Evolutionary conservation across 1,139 yeast genomes (phyloP).

Genomic region (Candida neerlandica): DNA sequence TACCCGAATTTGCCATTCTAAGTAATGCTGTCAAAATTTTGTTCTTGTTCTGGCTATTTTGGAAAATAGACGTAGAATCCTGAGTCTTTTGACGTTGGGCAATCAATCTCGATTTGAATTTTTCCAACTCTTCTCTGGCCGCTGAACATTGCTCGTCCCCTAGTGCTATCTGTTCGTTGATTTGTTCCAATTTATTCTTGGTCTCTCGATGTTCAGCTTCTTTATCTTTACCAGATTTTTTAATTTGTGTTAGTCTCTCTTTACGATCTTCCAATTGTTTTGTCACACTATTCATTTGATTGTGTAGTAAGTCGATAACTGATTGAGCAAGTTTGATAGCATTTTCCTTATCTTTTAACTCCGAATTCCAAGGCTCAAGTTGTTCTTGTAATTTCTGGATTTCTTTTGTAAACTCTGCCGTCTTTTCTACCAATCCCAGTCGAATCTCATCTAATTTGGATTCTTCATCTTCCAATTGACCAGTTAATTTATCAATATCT

Average conservation of each 20-base stretch:
- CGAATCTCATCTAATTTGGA: conserved; percentile 62
- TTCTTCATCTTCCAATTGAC: conserved; percentile 55
- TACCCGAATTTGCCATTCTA: conserved; percentile 75
- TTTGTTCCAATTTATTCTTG: conserved; percentile 49
- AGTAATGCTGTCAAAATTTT: conserved; percentile 71
- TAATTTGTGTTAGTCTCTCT: conserved; percentile 48
- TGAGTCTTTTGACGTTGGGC: conserved; percentile 61
- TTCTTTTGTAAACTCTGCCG: conserved; percentile 62
- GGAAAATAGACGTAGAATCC: conserved; percentile 63
- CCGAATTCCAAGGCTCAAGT: conserved; percentile 83
- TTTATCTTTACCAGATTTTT: conserved; percentile 55
- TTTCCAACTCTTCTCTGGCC: conserved; percentile 51
- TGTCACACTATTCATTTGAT: conserved; percentile 46
- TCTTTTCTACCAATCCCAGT: conserved; percentile 69
- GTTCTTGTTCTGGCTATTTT: conserved; percentile 65
- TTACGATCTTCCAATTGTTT: conserved; percentile 52
- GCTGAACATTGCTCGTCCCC: conserved; percentile 61
- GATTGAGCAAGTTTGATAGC: conserved; percentile 67
- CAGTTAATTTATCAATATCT: conserved; percentile 49
- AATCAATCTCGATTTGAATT: conserved; percentile 56
- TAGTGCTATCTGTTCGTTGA: conserved; percentile 52
- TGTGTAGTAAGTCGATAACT: conserved; percentile 60
- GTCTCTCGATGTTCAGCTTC: conserved; percentile 46
- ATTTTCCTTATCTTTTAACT: conserved; percentile 66
- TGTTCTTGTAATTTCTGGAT: conserved; percentile 65